A percentile compares a stretch with the other conserved stretches of the same genome.
phyloP scores from a whole-genome alignment of 495 filamentous ascomycete species.

The Cenococcum geophilum region DNA sequence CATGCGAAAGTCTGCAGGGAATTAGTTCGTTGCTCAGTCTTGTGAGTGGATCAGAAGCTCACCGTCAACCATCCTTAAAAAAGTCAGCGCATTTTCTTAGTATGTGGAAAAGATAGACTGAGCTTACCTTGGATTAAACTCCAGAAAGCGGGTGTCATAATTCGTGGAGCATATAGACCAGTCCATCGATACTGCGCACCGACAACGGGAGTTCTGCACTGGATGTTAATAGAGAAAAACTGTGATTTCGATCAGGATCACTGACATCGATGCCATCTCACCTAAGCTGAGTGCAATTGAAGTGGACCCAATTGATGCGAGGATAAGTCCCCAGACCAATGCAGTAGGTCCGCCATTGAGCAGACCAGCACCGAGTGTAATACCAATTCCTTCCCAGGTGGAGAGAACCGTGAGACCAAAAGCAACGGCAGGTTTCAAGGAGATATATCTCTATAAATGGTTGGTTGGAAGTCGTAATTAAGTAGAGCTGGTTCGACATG shows the following conservation, averaged over 20 bases:
- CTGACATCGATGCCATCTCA: slow-evolving; percentile 37
- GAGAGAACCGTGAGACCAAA: slow-evolving; percentile 19
- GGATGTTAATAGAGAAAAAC: background rate
- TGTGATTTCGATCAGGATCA: background rate
- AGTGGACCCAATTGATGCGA: slow-evolving; percentile 22
- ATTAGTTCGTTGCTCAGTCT: background rate
- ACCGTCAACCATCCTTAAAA: slow-evolving; percentile 4
- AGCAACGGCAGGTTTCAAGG: slow-evolving; percentile 16
- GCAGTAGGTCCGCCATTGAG: slow-evolving; percentile 33
- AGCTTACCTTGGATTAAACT: slow-evolving; percentile 19
- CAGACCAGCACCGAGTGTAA: slow-evolving; percentile 16
- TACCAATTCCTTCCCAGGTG: slow-evolving; percentile 28
- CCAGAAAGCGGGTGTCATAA: slow-evolving; percentile 23
- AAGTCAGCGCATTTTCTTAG: background rate
- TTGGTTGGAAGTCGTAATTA: background rate
- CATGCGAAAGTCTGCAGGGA: slow-evolving; percentile 2
- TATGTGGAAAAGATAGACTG: background rate
- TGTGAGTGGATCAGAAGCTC: background rate
- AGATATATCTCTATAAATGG: slow-evolving; percentile 8
- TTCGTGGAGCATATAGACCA: slow-evolving; percentile 16
- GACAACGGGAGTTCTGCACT: slow-evolving; percentile 9
- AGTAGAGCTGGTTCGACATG: background rate
- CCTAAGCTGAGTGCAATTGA: slow-evolving; percentile 29
- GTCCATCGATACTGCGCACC: slow-evolving; percentile 27
- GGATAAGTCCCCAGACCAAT: slow-evolving; percentile 30